Percentiles rank a stretch among this genome's conserved stretches.
phyloP scores from a whole-genome alignment of 1,284 basidiomycete genomes.

The Ustilago nuda region DNA sequence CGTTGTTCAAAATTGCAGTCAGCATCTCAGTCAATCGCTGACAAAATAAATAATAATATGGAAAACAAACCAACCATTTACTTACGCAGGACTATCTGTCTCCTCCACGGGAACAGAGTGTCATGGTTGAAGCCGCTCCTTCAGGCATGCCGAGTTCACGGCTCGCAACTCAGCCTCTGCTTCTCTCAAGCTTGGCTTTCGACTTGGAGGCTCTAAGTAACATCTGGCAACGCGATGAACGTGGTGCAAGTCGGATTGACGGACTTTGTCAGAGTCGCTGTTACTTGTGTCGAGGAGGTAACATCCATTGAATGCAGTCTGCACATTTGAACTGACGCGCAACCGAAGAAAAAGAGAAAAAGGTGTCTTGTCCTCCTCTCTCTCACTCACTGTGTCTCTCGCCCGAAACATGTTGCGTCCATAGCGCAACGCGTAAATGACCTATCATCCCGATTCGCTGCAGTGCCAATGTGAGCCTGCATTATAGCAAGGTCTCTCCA shows the following conservation, averaged over 20 bases:
- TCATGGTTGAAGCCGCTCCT: neutral
- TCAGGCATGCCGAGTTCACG: too few relatives aligned
- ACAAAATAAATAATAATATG: too few relatives aligned
- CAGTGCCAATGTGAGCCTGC: neutral
- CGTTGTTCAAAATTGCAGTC: neutral
- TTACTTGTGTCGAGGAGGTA: neutral
- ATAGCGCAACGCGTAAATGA: conserved; percentile 23
- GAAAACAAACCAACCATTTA: neutral
- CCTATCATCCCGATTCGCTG: neutral
- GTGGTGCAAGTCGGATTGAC: too few relatives aligned
- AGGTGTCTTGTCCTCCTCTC: conserved; percentile 9
- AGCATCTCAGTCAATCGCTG: neutral
- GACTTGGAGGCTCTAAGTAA: too few relatives aligned
- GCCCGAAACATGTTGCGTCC: conserved; percentile 11
- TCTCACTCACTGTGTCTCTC: conserved; percentile 1
- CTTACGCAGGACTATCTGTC: neutral
- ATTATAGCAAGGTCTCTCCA: too few relatives aligned
- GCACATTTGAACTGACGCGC: conserved; percentile 2
- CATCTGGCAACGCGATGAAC: too few relatives aligned
- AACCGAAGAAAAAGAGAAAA: neutral
- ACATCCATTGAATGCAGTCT: conserved; percentile 2
- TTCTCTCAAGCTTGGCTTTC: too few relatives aligned
- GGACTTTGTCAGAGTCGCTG: neutral
- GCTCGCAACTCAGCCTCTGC: too few relatives aligned
- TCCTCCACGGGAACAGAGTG: neutral